Conservation (phyloP, 306 rosid genomes). For the Chamaecrista fasciculata region DNA sequence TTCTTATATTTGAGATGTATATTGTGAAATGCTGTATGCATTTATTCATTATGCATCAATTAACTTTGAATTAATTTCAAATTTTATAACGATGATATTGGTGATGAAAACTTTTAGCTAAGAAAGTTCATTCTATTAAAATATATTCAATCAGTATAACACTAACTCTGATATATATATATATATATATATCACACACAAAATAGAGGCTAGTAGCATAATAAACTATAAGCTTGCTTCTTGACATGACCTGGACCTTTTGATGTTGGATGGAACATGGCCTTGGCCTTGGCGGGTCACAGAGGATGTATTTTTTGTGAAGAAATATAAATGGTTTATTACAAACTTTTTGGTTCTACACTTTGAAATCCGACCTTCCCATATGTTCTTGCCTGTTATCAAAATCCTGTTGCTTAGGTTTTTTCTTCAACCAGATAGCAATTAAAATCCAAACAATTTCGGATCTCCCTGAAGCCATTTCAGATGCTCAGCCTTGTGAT, state of each 20-base stretch:
- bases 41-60: no score
- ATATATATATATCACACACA: neutral
- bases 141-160: no score
- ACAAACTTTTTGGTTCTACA: neutral
- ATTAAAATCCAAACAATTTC: neutral
- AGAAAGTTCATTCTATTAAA: no score
- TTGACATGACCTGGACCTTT: slow-evolving; percentile 13
- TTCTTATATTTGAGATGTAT: no score
- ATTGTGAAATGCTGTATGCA: no score
- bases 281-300: slow-evolving; percentile 16
- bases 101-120: no score
- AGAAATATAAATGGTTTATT: neutral
- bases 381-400: slow-evolving; percentile 1
- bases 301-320: slow-evolving; percentile 23
- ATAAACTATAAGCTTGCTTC: slow-evolving; percentile 13
- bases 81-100: no score
- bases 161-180: no score
- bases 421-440: neutral
- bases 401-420: neutral
- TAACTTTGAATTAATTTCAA: no score
- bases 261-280: neutral
- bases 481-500: slow-evolving; percentile 5
- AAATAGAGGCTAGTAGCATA: neutral
- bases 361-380: neutral
- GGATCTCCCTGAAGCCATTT: slow-evolving; percentile 21